A percentile compares a stretch with the other conserved stretches of the same genome.
Conservation (phyloP, 352 stramenopile genomes). For the Phytophthora multivora region DNA sequence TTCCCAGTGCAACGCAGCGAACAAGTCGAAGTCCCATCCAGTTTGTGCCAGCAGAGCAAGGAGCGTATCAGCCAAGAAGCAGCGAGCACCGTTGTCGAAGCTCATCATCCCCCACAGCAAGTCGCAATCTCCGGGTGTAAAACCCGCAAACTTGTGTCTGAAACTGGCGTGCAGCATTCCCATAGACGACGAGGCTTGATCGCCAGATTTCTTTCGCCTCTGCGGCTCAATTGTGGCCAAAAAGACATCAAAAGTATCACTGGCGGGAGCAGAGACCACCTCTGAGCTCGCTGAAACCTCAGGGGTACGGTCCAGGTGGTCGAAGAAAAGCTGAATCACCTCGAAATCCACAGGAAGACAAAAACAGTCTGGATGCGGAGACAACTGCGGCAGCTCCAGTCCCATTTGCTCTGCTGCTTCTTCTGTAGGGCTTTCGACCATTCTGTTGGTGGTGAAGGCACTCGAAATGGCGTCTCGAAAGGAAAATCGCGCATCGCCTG, state of each 20-base stretch:
- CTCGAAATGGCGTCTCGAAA: constrained; percentile 67
- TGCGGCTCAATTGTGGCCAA: constrained; percentile 32
- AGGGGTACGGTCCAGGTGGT: constrained; percentile 16
- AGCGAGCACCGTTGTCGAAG: constrained; percentile 51
- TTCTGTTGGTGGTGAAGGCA: constrained; percentile 41
- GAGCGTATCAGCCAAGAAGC: constrained; percentile 53
- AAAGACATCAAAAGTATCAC: constrained; percentile 80
- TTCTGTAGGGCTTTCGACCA: not conserved
- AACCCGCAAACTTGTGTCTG: constrained; percentile 44
- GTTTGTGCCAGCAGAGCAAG: constrained; percentile 63
- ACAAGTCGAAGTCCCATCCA: constrained; percentile 80
- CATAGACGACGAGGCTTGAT: not conserved
- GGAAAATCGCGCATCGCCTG: constrained; percentile 70
- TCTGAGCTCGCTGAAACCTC: constrained; percentile 14
- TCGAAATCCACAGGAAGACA: constrained; percentile 82
- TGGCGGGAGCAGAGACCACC: constrained; percentile 46
- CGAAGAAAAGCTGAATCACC: constrained; percentile 55
- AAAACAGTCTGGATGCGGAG: constrained; percentile 81
- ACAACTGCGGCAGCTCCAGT: constrained; percentile 74
- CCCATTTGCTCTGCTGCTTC: constrained; percentile 9
- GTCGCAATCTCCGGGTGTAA: constrained; percentile 78
- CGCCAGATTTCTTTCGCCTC: not conserved
- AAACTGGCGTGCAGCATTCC: constrained; percentile 33
- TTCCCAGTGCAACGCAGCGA: constrained; percentile 64
- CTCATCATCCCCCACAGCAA: constrained; percentile 76